A percentile compares a stretch with the other conserved stretches of the same genome.
Evolutionary conservation across 495 filamentous ascomycete genomes (phyloP).

Genomic region (Penicillium odoratum): DNA sequence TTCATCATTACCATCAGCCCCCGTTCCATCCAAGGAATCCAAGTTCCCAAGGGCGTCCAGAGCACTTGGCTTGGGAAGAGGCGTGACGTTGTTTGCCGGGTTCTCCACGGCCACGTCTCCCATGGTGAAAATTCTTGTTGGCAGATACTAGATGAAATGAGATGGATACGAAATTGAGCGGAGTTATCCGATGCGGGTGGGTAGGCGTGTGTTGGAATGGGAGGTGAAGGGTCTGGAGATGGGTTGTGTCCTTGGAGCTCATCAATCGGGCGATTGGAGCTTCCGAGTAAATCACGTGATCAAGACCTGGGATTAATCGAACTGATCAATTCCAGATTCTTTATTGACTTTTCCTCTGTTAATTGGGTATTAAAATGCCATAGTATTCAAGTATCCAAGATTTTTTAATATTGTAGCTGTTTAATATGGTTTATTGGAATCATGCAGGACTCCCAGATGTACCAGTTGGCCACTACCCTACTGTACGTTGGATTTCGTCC

Average conservation of each 20-base stretch:
- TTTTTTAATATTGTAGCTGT: no score
- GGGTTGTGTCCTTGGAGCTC: slow-evolving; percentile 9
- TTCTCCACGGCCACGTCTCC: slow-evolving; percentile 82
- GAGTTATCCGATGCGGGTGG: neutral
- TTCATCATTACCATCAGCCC: slow-evolving; percentile 82
- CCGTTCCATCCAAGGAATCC: slow-evolving; percentile 79
- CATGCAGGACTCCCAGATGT: no score
- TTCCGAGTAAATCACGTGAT: slow-evolving; percentile 6
- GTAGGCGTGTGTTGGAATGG: slow-evolving; percentile 1
- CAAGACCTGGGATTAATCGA: neutral
- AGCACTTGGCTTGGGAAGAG: slow-evolving; percentile 75
- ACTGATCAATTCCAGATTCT: neutral
- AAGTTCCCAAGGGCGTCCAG: slow-evolving; percentile 83
- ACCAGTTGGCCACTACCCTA: no score
- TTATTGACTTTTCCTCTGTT: neutral
- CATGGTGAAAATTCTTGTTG: slow-evolving; percentile 52
- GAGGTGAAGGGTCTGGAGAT: slow-evolving; percentile 5
- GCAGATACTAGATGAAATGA: neutral
- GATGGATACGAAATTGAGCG: neutral
- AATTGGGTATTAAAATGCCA: neutral
- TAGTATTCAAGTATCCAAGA: no score
- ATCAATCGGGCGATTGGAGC: slow-evolving; percentile 9
- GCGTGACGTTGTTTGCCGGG: slow-evolving; percentile 66
- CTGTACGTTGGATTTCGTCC: no score
- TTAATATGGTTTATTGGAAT: no score